A percentile compares a stretch with the other conserved stretches of the same genome.
phyloP scores from a whole-genome alignment of 2,329 filamentous ascomycete genomes.

The Colletotrichum higginsianum region DNA sequence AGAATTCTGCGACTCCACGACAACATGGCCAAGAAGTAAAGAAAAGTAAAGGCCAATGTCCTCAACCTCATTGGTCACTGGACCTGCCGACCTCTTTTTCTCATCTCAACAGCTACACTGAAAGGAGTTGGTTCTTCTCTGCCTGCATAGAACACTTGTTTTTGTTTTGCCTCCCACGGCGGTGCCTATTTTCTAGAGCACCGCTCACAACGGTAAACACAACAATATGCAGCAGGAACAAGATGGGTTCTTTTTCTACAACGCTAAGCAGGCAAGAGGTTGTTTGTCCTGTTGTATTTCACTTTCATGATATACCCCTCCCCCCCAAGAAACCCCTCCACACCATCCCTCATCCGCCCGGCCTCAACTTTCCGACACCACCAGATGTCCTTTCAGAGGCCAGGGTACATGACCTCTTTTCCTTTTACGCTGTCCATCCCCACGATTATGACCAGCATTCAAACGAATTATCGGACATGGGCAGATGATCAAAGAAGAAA shows the following conservation, averaged over 20 bases:
- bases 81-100: not conserved
- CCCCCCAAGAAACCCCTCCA: not conserved
- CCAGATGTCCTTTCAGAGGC: constrained; percentile 30
- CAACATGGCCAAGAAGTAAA: constrained; percentile 46
- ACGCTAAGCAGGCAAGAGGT: constrained; percentile 3
- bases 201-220: constrained; percentile 7
- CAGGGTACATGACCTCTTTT: constrained; percentile 13
- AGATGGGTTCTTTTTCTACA: constrained; percentile 11
- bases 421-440: constrained; percentile 22
- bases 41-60: not conserved
- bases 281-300: constrained; percentile 25
- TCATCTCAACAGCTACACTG: not conserved
- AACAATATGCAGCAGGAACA: constrained; percentile 9
- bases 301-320: constrained; percentile 20
- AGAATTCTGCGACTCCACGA: constrained; percentile 60
- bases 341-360: constrained; percentile 1
- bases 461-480: constrained; percentile 32
- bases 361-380: constrained; percentile 27
- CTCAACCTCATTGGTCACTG: not conserved
- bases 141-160: not conserved
- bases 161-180: not conserved
- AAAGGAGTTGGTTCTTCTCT: not conserved
- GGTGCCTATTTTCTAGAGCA: not conserved
- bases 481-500: constrained; percentile 39
- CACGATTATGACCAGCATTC: constrained; percentile 40